Percentiles rank a stretch among this genome's conserved stretches.
Conservation (phyloP, 2,329 filamentous ascomycete species). For the Alternaria conjuncta region DNA sequence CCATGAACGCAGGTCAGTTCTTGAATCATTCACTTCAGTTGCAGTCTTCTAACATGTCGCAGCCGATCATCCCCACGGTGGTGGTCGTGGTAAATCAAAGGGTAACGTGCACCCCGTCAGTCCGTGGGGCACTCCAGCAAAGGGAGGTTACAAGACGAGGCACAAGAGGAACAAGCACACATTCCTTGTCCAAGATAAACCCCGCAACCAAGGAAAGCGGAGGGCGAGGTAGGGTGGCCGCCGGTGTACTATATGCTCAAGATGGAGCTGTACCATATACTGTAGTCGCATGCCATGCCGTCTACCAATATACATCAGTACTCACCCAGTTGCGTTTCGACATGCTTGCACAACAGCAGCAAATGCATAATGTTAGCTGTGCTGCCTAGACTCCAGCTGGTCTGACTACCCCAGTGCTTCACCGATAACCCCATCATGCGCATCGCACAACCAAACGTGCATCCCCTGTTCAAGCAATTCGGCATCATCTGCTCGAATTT, state of each 20-base stretch:
- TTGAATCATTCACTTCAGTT: background rate
- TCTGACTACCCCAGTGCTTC: background rate
- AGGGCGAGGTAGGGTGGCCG: slow-evolving; percentile 47
- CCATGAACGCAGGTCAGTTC: slow-evolving; percentile 87
- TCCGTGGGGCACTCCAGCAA: slow-evolving; percentile 92
- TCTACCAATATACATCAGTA: slow-evolving; percentile 11
- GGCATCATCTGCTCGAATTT: background rate
- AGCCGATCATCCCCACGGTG: slow-evolving; percentile 97
- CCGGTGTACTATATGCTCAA: slow-evolving; percentile 15
- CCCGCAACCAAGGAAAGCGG: slow-evolving; percentile 90
- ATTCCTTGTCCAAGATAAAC: slow-evolving; percentile 82
- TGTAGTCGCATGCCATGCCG: slow-evolving; percentile 6
- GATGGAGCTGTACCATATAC: slow-evolving; percentile 29
- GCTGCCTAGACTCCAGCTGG: background rate
- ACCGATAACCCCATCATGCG: background rate
- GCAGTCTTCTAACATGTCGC: slow-evolving; percentile 22
- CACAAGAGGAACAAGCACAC: slow-evolving; percentile 89
- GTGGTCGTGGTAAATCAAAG: slow-evolving; percentile 99
- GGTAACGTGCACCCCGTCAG: slow-evolving; percentile 94
- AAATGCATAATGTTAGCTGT: background rate
- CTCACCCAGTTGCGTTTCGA: background rate
- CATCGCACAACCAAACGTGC: background rate
- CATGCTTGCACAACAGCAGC: background rate
- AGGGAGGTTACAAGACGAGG: slow-evolving; percentile 90
- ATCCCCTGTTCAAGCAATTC: background rate